A percentile compares a stretch with the other conserved stretches of the same genome.
phyloP scores from a whole-genome alignment of 805 yeast genomes.

The Pichia occidentalis region DNA sequence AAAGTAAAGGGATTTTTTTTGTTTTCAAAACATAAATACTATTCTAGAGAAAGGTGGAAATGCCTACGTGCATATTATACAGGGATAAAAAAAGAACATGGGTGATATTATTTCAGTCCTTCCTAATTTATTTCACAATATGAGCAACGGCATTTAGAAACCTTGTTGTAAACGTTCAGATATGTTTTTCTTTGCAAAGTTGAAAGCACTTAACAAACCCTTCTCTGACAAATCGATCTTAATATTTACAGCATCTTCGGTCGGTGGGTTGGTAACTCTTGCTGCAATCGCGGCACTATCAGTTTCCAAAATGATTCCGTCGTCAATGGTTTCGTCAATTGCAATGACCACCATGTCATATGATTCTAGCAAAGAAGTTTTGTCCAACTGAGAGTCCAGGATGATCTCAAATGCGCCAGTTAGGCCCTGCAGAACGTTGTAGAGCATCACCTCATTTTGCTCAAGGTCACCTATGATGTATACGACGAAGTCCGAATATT shows the following conservation, averaged over 20 bases:
- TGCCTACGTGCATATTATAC: no score
- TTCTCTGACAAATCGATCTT: slow-evolving; percentile 65
- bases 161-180: slow-evolving; percentile 37
- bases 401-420: slow-evolving; percentile 77
- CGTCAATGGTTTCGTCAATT: slow-evolving; percentile 88
- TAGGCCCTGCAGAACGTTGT: slow-evolving; percentile 68
- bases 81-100: no score
- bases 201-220: slow-evolving; percentile 77
- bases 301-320: slow-evolving; percentile 86
- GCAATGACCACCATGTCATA: slow-evolving; percentile 83
- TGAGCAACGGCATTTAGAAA: slow-evolving; percentile 18
- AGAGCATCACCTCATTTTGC: slow-evolving; percentile 81
- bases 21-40: no score
- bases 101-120: no score
- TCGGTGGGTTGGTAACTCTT: slow-evolving; percentile 84
- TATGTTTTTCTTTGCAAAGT: slow-evolving; percentile 72
- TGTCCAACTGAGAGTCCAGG: slow-evolving; percentile 66
- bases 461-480: slow-evolving; percentile 66
- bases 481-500: slow-evolving; percentile 66
- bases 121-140: neutral
- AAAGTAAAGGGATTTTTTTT: no score
- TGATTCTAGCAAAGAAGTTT: slow-evolving; percentile 66
- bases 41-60: no score
- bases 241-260: slow-evolving; percentile 53
- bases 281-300: slow-evolving; percentile 83